A percentile compares a stretch with the other conserved stretches of the same genome.
These are phyloP conservation scores for Secale cereale DNA, from an alignment of 176 grass and related monocot species.

Conservation along the genomic window DNA sequence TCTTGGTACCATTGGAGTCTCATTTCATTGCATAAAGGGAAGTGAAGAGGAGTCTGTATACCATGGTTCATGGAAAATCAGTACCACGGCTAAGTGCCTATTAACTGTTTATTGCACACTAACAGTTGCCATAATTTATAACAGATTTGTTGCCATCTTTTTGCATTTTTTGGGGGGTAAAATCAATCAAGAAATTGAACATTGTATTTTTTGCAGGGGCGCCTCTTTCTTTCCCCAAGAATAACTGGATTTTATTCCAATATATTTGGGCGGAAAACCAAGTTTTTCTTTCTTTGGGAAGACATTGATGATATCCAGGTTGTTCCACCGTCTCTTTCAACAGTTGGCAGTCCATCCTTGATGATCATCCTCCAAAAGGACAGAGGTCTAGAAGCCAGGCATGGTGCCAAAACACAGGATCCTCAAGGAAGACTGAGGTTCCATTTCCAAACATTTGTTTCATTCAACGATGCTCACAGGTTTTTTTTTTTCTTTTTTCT, in stretches of 20 bases:
- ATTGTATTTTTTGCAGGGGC: slow-evolving; percentile 48
- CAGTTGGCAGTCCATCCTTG: slow-evolving; percentile 79
- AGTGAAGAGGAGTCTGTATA: background rate
- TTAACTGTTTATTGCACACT: background rate
- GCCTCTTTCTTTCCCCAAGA: slow-evolving; percentile 88
- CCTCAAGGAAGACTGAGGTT: slow-evolving; percentile 72
- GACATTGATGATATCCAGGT: slow-evolving; percentile 92
- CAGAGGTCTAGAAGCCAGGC: slow-evolving; percentile 70
- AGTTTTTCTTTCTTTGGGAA: slow-evolving; percentile 98
- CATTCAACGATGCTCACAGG: slow-evolving; percentile 85
- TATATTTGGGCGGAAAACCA: slow-evolving; percentile 92
- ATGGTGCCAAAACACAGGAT: slow-evolving; percentile 76
- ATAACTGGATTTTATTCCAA: slow-evolving; percentile 91
- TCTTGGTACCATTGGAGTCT: background rate
- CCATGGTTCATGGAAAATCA: too few species aligned
- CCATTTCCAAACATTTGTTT: slow-evolving; percentile 97
- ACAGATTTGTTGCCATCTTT: background rate
- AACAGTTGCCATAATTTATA: background rate
- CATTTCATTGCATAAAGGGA: background rate
- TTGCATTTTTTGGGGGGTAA: background rate
- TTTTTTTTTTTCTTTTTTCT: slow-evolving; percentile 19
- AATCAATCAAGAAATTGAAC: slow-evolving; percentile 21
- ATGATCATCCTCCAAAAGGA: slow-evolving; percentile 77
- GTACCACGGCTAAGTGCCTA: background rate
- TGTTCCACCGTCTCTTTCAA: slow-evolving; percentile 63